Base-by-base conservation (phyloP, 1,139 yeast species). In the Pichia sp. region DNA sequence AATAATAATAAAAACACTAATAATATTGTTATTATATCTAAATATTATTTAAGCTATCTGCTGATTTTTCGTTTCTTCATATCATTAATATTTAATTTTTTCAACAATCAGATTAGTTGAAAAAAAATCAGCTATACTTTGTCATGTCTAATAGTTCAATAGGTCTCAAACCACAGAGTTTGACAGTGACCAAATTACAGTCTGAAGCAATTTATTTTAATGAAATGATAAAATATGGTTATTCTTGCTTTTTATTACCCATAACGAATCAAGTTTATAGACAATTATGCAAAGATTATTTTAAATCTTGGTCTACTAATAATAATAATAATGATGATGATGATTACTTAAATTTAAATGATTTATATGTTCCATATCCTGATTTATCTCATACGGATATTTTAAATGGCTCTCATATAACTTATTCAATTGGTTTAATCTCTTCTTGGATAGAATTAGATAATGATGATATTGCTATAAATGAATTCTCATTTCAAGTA, bases 401-500 rank as follows among this genome's bases (percentile, higher is more conserved):
- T 2, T 61, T 60, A 7, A 54, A 61, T 1, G 70, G 70, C 2
- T 53, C 63, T 1, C 74, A 74, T 53, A 60, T 71, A 4, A 51
- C 60, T 3, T 65, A 66, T 46, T 69, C 75, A 0, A 68, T 76
- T 39, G 86, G 84, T 0, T 57, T 81, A 35, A 64, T 81, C 1
- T 75, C 86, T 0, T 78, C 84, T 1, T 81, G 86, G 86, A 69
- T 80, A 10, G 86, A 81, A 56, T 64, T 81, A 35, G 86, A 81
- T 53, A 72, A 79, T 33, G 66, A 66, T 28, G 76, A 78, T 58
- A 63, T 66, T 0, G 55, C 68, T 4, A 68, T 76, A 9, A 75
- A 81, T 34, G 75, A 73, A 52, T 66, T 80, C 48, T 76, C 83
- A 2, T 65, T 66, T 34, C 81, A 79, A 55, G 83, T 81, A 0